A percentile compares a stretch with the other conserved stretches of the same genome.
Conservation (phyloP, 1,284 basidiomycete genomes). For the Trametes polyzona region DNA sequence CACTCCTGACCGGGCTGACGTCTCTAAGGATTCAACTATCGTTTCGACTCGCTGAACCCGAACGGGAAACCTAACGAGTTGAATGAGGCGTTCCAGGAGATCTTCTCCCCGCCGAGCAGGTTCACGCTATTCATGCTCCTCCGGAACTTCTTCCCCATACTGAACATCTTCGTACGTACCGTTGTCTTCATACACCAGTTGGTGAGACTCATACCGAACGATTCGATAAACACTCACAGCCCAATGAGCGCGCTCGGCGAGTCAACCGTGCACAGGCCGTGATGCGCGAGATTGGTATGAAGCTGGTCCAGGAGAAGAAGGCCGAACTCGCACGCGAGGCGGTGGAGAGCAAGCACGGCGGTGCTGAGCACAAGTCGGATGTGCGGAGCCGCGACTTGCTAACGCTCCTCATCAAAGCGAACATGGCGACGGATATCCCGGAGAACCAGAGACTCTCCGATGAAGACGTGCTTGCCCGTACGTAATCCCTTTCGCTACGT, state of each 20-base stretch:
- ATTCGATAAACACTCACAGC: too few relatives aligned
- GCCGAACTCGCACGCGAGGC: conserved; percentile 45
- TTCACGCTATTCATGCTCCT: conserved; percentile 6
- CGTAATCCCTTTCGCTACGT: conserved; percentile 18
- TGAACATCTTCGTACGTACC: conserved; percentile 16
- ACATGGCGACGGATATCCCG: conserved; percentile 49
- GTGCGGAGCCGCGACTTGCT: conserved; percentile 34
- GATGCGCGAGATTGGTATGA: conserved; percentile 40
- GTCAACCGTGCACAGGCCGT: conserved; percentile 31
- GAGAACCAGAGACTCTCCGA: conserved; percentile 52
- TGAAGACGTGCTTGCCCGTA: conserved; percentile 60
- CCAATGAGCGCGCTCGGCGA: neutral
- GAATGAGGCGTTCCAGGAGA: conserved; percentile 39
- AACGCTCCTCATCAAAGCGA: conserved; percentile 47
- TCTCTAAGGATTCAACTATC: conserved; percentile 50
- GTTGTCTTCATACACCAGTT: neutral
- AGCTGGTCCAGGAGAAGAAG: conserved; percentile 48
- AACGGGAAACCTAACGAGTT: conserved; percentile 42
- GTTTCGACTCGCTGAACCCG: conserved; percentile 44
- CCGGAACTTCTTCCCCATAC: conserved; percentile 10
- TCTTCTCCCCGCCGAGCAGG: conserved; percentile 12
- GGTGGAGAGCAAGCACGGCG: conserved; percentile 42
- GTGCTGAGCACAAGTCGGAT: conserved; percentile 40
- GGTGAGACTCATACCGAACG: neutral
- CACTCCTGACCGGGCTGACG: neutral